Evolutionary conservation across 2,329 filamentous ascomycete genomes (phyloP).

Genomic region (Fusarium devonianum): DNA sequence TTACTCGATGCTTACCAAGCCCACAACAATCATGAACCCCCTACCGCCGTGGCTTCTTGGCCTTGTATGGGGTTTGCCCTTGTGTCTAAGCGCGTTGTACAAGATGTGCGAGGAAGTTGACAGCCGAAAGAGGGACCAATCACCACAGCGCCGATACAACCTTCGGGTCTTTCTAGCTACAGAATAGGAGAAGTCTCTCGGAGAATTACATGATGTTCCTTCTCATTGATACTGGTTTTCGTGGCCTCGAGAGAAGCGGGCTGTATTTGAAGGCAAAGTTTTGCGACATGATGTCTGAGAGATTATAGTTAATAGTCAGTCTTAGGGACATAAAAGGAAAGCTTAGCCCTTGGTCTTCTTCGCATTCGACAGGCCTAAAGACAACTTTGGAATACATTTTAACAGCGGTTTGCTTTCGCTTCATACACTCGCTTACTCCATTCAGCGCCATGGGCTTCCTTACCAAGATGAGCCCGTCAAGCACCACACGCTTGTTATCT

Average conservation of each 20-base stretch:
- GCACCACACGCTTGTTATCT: constrained; percentile 13
- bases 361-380: neutral
- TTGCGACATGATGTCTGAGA: too few relatives aligned
- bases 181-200: constrained; percentile 7
- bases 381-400: neutral
- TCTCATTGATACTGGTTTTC: constrained; percentile 30
- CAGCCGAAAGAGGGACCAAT: constrained; percentile 31
- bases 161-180: constrained; percentile 20
- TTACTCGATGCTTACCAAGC: constrained; percentile 3
- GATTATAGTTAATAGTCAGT: too few relatives aligned
- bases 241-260: constrained; percentile 4
- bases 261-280: neutral
- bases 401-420: constrained; percentile 10
- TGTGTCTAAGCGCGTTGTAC: constrained; percentile 26
- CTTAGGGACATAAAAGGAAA: constrained; percentile 22
- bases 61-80: constrained; percentile 2
- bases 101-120: constrained; percentile 14
- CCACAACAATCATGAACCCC: neutral
- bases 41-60: constrained; percentile 23
- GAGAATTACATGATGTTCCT: constrained; percentile 2
- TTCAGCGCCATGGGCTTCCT: constrained; percentile 12
- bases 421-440: constrained; percentile 16
- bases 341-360: neutral
- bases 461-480: constrained; percentile 12
- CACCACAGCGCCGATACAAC: constrained; percentile 25